phyloP scores from a whole-genome alignment of 352 stramenopile genomes.

The Phytophthora sp. region DNA sequence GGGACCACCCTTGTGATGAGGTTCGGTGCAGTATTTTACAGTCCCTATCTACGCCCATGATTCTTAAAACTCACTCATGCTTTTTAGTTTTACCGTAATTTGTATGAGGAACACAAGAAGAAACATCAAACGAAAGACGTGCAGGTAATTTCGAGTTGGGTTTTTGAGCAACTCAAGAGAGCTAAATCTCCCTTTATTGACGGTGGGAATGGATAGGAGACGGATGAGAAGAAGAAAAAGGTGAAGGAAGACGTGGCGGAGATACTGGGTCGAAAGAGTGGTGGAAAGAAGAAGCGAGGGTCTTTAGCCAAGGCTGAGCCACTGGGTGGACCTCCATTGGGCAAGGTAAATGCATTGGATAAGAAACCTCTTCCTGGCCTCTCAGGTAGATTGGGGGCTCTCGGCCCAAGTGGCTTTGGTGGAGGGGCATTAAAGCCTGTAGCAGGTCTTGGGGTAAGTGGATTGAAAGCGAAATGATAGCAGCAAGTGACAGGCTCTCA shows the following conservation, averaged over 20 bases:
- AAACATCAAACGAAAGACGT: conserved; percentile 50
- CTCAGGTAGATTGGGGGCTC: conserved; percentile 39
- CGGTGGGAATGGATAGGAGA: conserved; percentile 44
- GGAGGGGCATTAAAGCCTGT: conserved; percentile 49
- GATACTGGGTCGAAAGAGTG: conserved; percentile 63
- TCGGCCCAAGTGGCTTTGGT: conserved; percentile 36
- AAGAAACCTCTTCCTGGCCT: conserved; percentile 76
- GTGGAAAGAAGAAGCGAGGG: conserved; percentile 67
- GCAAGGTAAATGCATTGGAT: conserved; percentile 54
- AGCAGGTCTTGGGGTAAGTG: conserved; percentile 56
- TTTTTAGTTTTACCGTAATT: conserved; percentile 89
- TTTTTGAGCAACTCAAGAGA: not conserved
- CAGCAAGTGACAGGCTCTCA: not conserved
- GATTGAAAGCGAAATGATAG: not conserved
- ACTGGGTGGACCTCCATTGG: conserved; percentile 49
- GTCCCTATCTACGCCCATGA: not conserved
- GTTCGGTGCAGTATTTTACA: conserved; percentile 22
- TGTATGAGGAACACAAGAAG: conserved; percentile 95
- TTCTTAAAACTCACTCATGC: conserved; percentile 16
- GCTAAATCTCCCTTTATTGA: not conserved
- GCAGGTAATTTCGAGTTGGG: conserved; percentile 30
- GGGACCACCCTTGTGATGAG: conserved; percentile 95
- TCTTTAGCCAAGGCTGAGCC: conserved; percentile 47
- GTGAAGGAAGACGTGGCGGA: conserved; percentile 83
- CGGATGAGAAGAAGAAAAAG: conserved; percentile 79